Evolutionary conservation across 1,284 basidiomycete genomes (phyloP).

Genomic region (Omphalotus olearius): DNA sequence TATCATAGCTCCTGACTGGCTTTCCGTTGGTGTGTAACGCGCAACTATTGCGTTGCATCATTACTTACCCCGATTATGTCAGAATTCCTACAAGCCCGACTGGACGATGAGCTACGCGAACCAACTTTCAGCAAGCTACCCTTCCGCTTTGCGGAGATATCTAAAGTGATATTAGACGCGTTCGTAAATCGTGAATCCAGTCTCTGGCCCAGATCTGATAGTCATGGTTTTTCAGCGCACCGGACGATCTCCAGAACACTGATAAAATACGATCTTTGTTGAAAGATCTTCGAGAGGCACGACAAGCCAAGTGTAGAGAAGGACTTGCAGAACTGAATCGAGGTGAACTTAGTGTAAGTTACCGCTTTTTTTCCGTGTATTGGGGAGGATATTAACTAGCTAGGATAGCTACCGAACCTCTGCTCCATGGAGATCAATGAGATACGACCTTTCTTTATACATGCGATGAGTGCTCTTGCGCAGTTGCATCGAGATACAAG

Average conservation of each 20-base stretch:
- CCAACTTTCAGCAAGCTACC: conserved; percentile 75
- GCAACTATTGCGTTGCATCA: not conserved
- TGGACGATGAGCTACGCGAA: conserved; percentile 69
- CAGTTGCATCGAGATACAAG: conserved; percentile 34
- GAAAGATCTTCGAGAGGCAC: conserved; percentile 91
- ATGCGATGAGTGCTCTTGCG: conserved; percentile 29
- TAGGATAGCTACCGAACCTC: conserved; percentile 72
- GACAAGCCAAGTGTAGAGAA: conserved; percentile 89
- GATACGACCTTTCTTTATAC: conserved; percentile 84
- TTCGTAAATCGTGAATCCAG: conserved; percentile 37
- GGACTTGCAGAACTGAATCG: conserved; percentile 74
- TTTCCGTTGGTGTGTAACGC: conserved; percentile 69
- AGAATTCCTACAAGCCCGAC: conserved; percentile 77
- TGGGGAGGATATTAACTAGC: not conserved
- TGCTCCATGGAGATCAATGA: conserved; percentile 92
- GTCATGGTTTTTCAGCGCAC: conserved; percentile 54
- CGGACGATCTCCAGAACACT: conserved; percentile 83
- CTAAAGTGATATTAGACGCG: conserved; percentile 89
- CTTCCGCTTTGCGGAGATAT: conserved; percentile 84
- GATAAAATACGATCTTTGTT: conserved; percentile 81
- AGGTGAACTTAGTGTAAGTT: conserved; percentile 73
- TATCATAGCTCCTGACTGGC: conserved; percentile 87
- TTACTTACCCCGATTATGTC: not conserved
- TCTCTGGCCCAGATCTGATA: not conserved
- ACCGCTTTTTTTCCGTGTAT: conserved; percentile 4